Conservation (phyloP, 257 asterid species). For the Eucommia ulmoides region DNA sequence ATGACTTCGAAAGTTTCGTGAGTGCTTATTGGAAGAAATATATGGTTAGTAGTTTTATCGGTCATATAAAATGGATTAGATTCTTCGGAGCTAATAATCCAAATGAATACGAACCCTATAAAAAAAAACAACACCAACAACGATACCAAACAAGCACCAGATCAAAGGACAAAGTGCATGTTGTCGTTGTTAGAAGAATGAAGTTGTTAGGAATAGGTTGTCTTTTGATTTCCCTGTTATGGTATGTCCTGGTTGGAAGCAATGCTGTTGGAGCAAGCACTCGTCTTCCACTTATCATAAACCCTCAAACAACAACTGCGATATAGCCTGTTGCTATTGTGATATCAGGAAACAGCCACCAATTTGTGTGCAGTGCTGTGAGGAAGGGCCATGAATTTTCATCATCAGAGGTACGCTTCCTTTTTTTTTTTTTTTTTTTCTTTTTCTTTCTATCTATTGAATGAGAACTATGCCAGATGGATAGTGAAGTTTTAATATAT, state of each 20-base stretch:
- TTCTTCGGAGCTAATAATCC: neutral
- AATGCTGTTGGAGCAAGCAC: constrained; percentile 7
- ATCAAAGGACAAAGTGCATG: neutral
- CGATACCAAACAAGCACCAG: neutral
- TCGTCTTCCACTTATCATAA: constrained; percentile 8
- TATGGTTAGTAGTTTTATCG: neutral
- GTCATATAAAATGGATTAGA: neutral
- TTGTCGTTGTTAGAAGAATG: constrained; percentile 10
- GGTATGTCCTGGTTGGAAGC: constrained; percentile 2
- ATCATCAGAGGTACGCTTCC: neutral
- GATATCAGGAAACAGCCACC: constrained; percentile 33
- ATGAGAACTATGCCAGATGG: neutral
- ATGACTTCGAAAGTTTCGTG: neutral
- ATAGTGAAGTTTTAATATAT: no score
- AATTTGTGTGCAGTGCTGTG: constrained; percentile 30
- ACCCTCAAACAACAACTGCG: constrained; percentile 21
- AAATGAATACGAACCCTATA: neutral
- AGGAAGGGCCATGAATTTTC: constrained; percentile 15
- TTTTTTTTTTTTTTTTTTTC: neutral
- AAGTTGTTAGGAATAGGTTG: constrained; percentile 2
- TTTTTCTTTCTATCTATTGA: neutral
- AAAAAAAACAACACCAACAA: neutral
- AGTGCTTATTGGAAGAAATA: neutral
- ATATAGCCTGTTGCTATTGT: constrained; percentile 33
- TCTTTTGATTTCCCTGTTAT: constrained; percentile 7